Base-by-base conservation (phyloP, 257 asterid species). In the Solanum pinnatisectum region DNA sequence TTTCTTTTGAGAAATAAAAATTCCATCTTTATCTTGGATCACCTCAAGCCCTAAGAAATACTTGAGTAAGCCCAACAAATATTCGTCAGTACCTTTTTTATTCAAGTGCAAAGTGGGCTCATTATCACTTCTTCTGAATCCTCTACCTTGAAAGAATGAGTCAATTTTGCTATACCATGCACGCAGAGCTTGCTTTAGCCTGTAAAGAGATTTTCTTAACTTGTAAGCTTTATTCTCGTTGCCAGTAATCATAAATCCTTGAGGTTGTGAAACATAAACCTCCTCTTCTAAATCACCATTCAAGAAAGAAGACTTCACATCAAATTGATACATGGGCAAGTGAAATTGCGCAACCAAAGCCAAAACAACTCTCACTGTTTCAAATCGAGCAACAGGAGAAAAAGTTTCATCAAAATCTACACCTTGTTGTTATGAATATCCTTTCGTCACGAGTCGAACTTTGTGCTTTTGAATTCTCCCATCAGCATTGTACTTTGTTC, bases 101-200 rank as follows among this genome's bases (percentile, higher is more conserved):
- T 84, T 89, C 39, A 83, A 35, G 6, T 89, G 86, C 6, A 89
- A 36, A 12, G 44, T 87, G 3, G 86, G 86, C 46, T 87, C 88
- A 16, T 87, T 87, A 0, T 81, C 56, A 56, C 73, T 87, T 72
- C 14, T 87, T 18, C 4, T 65, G 23, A 87, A 87, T 15, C 71
- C 83, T 22, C 22, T 39, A 6, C 42, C 46, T 4, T 30, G 36
- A 36, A 87, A 87, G 37, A 33, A 68, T 8, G 83, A 32, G 16
- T 81, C 42, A 68, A 87, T 87, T 11, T 87, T 81, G 13, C 63
- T 68, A 3, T 87, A 42, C 87, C 59, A 87, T 4, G 85, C 74
- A 11, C 33, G 18, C 7, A 60, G 60, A 23, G 85, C 63, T 7
- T 49, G 60, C 12, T 87, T 87, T 12, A 18, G 20, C 72, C 30